These are phyloP conservation scores for Boletus pseudo-olivaceus DNA, from an alignment of 768 basidiomycete species.

Conservation along the genomic window DNA sequence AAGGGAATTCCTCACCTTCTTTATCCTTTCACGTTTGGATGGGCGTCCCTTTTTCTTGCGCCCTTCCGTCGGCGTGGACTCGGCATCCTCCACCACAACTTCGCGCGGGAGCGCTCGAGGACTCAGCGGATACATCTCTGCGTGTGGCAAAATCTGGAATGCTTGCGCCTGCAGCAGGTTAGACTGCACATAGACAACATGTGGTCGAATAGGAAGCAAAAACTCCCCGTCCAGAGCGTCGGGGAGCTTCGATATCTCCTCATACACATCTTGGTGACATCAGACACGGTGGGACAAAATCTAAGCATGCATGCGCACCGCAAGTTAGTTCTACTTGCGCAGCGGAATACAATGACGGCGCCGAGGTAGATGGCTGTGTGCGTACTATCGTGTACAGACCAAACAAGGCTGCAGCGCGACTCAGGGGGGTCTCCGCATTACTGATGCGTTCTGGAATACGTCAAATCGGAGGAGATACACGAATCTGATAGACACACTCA, in stretches of 20 bases:
- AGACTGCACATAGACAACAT: conserved; percentile 48
- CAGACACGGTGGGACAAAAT: not conserved
- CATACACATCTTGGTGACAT: conserved; percentile 50
- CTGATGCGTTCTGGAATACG: conserved; percentile 48
- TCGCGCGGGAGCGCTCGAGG: conserved; percentile 72
- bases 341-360: conserved; percentile 48
- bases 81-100: conserved; percentile 44
- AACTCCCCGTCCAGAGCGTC: conserved; percentile 38
- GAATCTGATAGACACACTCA: conserved; percentile 28
- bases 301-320: conserved; percentile 36
- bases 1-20: conserved; percentile 50
- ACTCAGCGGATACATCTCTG: conserved; percentile 47
- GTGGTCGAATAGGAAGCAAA: conserved; percentile 46
- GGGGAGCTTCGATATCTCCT: conserved; percentile 48
- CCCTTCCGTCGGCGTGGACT: conserved; percentile 4
- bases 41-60: conserved; percentile 63
- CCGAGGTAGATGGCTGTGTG: conserved; percentile 59
- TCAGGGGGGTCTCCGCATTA: conserved; percentile 48
- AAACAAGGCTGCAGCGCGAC: conserved; percentile 61
- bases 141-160: conserved; percentile 61
- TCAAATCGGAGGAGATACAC: not conserved
- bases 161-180: conserved; percentile 43
- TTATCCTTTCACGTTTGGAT: conserved; percentile 54
- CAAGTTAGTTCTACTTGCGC: conserved; percentile 58
- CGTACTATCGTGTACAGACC: conserved; percentile 66